These are phyloP conservation scores for Fusarium dlaminii DNA, from an alignment of 2,329 filamentous ascomycete genomes.

Conservation along the genomic window DNA sequence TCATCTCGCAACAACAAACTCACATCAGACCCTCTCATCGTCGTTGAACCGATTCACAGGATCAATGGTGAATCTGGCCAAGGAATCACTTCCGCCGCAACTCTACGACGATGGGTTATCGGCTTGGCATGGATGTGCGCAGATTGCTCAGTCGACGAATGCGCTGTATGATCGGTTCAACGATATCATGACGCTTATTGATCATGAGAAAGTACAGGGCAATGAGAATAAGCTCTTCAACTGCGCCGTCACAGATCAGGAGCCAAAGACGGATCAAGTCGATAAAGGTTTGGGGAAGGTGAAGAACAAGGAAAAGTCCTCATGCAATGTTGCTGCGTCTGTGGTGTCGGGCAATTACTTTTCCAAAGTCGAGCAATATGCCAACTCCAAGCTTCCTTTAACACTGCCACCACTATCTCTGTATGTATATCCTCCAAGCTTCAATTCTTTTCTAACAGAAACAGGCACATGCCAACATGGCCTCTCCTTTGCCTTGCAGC, in stretches of 20 bases:
- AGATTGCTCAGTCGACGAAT: slow-evolving; percentile 57
- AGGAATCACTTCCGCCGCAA: slow-evolving; percentile 51
- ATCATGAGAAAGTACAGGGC: slow-evolving; percentile 65
- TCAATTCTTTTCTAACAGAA: neutral
- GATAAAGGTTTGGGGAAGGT: slow-evolving; percentile 27
- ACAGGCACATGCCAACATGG: slow-evolving; percentile 77
- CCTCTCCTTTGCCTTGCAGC: slow-evolving; percentile 82
- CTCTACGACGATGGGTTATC: slow-evolving; percentile 56
- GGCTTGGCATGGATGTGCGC: slow-evolving; percentile 52
- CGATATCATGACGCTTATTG: slow-evolving; percentile 76
- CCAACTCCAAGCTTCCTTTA: slow-evolving; percentile 77
- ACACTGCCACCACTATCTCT: slow-evolving; percentile 74
- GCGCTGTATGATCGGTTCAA: slow-evolving; percentile 71
- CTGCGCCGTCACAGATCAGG: slow-evolving; percentile 37
- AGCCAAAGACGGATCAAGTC: neutral
- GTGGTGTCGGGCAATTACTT: slow-evolving; percentile 67
- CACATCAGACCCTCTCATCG: slow-evolving; percentile 24
- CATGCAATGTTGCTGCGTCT: slow-evolving; percentile 30
- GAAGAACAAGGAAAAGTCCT: slow-evolving; percentile 26
- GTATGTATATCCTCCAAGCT: slow-evolving; percentile 52
- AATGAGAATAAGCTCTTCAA: slow-evolving; percentile 64
- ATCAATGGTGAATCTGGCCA: slow-evolving; percentile 56
- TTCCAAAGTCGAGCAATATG: slow-evolving; percentile 80
- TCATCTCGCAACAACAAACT: neutral
- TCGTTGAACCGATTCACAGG: slow-evolving; percentile 49